Conservation (phyloP, 257 asterid species). For the Thymus quinquecostatus region DNA sequence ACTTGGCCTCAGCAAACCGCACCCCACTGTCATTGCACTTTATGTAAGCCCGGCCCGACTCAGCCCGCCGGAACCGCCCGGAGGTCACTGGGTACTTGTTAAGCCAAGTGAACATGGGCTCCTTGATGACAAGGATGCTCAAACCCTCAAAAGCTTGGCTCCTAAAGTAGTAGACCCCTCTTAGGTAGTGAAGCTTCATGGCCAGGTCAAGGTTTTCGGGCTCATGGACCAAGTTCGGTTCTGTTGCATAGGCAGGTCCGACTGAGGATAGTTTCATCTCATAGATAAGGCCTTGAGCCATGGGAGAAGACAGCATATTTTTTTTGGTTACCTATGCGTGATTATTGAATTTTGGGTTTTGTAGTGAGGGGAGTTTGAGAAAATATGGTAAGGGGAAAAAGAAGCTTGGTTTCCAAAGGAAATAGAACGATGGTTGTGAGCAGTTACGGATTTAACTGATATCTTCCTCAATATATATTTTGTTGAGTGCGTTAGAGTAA, state of each 20-base stretch:
- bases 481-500: too few species aligned
- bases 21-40: constrained; percentile 91
- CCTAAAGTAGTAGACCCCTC: constrained; percentile 65
- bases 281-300: constrained; percentile 48
- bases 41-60: constrained; percentile 71
- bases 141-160: constrained; percentile 62
- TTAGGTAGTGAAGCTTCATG: constrained; percentile 82
- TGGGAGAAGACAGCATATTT: constrained; percentile 17
- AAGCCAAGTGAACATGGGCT: constrained; percentile 65
- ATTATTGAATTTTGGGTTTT: too few species aligned
- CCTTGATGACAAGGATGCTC: constrained; percentile 53
- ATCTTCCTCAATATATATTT: too few species aligned
- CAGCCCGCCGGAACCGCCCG: constrained; percentile 71
- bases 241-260: constrained; percentile 72
- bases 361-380: too few species aligned
- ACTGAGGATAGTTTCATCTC: constrained; percentile 66
- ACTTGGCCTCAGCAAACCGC: constrained; percentile 73
- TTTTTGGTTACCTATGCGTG: background rate
- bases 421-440: too few species aligned
- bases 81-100: constrained; percentile 43
- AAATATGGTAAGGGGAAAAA: too few species aligned
- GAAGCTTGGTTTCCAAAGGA: too few species aligned
- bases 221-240: constrained; percentile 44
- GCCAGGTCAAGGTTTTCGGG: constrained; percentile 76
- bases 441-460: too few species aligned